Conservation (phyloP, 73 alveolate species). For the Paramecium primaurelia region DNA sequence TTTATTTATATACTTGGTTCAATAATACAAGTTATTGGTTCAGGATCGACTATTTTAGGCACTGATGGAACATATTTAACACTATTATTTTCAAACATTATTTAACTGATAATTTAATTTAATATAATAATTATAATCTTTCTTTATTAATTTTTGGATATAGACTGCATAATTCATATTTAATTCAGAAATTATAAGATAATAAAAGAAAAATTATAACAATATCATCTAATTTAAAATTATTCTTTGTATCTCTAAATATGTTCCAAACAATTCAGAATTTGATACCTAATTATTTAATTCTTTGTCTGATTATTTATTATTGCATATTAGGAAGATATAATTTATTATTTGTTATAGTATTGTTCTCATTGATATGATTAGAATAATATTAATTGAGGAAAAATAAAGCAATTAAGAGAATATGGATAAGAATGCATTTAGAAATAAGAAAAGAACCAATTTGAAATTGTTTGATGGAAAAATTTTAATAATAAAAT, state of each 20-base stretch:
- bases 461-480: background rate
- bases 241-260: no score
- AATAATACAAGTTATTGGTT: slow-evolving; percentile 56
- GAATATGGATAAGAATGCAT: background rate
- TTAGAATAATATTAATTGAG: background rate
- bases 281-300: no score
- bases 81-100: background rate
- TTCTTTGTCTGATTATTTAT: background rate
- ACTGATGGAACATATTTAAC: slow-evolving; percentile 54
- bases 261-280: background rate
- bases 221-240: no score
- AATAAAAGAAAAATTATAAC: background rate
- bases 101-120: background rate
- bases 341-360: background rate
- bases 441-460: background rate
- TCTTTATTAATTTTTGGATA: background rate
- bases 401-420: background rate
- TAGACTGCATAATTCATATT: background rate
- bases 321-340: background rate
- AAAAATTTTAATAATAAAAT: background rate
- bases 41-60: slow-evolving; percentile 59
- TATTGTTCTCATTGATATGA: background rate
- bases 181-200: background rate
- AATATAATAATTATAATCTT: background rate
- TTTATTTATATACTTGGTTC: slow-evolving; percentile 40